Percentiles rank a stretch among this genome's conserved stretches.
Conservation (phyloP, 345 rosid genomes). For the Brassica cretica region DNA sequence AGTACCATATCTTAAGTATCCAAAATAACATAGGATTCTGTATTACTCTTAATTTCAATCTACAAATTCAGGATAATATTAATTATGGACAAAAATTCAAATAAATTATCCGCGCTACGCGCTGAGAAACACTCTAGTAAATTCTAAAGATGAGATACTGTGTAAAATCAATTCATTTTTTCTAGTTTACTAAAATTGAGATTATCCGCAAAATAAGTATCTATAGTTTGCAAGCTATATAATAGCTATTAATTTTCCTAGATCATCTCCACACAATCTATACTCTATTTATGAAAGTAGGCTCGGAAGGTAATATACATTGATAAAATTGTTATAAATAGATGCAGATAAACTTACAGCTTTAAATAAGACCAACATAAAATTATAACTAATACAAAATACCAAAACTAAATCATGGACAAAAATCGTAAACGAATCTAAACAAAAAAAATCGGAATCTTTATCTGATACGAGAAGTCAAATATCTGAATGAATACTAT, state of each 20-base stretch:
- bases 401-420: neutral
- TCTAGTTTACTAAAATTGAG: neutral
- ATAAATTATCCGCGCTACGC: too few species aligned
- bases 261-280: neutral
- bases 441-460: too few species aligned
- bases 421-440: too few species aligned
- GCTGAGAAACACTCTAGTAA: neutral
- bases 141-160: neutral
- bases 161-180: neutral
- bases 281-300: slow-evolving; percentile 12
- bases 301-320: neutral
- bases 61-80: too few species aligned
- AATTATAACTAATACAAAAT: too few species aligned
- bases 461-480: too few species aligned
- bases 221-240: neutral
- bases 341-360: neutral
- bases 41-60: too few species aligned
- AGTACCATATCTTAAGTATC: too few species aligned
- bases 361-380: too few species aligned
- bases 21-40: neutral
- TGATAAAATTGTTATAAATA: slow-evolving; percentile 8
- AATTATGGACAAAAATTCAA: too few species aligned
- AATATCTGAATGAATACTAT: too few species aligned
- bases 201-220: neutral
- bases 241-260: slow-evolving; percentile 14